Conservation (phyloP, 1,284 basidiomycete species). For the Farysia itapuensis region DNA sequence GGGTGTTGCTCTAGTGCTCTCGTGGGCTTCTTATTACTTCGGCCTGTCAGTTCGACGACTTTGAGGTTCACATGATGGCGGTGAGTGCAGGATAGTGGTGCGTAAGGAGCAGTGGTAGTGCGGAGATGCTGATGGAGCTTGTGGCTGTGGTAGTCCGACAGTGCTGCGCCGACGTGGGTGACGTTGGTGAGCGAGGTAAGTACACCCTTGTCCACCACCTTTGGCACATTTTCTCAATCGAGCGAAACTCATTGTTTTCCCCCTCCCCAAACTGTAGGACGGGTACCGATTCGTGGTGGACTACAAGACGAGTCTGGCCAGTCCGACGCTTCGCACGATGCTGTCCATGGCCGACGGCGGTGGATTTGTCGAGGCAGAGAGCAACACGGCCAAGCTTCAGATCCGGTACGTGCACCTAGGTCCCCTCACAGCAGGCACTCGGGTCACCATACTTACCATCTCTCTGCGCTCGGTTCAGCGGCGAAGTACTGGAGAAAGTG, state of each 20-base stretch:
- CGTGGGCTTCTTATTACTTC: too few species aligned
- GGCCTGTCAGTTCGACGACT: too few species aligned
- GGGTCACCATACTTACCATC: too few species aligned
- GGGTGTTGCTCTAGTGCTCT: too few species aligned
- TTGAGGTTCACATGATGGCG: too few species aligned
- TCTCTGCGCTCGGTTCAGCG: constrained; percentile 62
- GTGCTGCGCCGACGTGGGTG: constrained; percentile 32
- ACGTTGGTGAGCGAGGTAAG: constrained; percentile 53
- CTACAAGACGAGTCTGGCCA: constrained; percentile 20
- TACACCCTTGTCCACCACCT: neutral
- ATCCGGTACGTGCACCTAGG: constrained; percentile 56
- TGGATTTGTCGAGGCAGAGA: constrained; percentile 61
- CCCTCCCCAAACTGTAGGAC: constrained; percentile 25
- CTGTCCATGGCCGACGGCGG: constrained; percentile 48
- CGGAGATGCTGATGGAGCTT: too few species aligned
- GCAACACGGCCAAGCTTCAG: constrained; percentile 60
- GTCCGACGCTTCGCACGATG: constrained; percentile 49
- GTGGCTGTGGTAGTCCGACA: too few species aligned
- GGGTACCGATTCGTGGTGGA: constrained; percentile 51
- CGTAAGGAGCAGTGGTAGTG: too few species aligned
- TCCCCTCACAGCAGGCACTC: too few species aligned
- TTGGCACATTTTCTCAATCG: neutral
- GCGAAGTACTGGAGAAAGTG: constrained; percentile 76
- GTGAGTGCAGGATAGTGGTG: too few species aligned
- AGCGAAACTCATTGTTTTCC: neutral